Evolutionary conservation across 2,329 filamentous ascomycete genomes (phyloP).

Genomic region (Hansfordia pulvinata): DNA sequence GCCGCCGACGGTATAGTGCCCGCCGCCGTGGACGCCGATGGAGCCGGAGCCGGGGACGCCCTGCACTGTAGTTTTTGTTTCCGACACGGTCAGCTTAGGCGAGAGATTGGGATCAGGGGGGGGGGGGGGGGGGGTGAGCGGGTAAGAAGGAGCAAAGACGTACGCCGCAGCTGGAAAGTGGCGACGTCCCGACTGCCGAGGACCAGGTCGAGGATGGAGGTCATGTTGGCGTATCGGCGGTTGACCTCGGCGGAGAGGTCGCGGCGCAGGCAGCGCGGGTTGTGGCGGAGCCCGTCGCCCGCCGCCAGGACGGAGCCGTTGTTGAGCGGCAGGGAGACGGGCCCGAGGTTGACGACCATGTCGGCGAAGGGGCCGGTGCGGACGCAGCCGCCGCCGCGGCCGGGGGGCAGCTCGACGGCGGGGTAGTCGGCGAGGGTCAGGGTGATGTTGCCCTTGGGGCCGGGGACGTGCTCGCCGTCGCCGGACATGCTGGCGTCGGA

Average conservation of each 20-base stretch:
- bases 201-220: conserved; percentile 13
- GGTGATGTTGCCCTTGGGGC: conserved; percentile 14
- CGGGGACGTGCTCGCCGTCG: conserved; percentile 10
- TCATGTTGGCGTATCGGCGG: conserved; percentile 16
- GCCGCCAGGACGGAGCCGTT: conserved; percentile 7
- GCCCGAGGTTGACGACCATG: conserved; percentile 25
- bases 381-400: conserved; percentile 41
- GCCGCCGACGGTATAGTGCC: conserved; percentile 19
- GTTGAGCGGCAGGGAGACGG: conserved; percentile 16
- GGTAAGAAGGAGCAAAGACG: too few relatives aligned
- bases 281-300: conserved; percentile 17
- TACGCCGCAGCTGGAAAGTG: too few relatives aligned
- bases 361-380: conserved; percentile 32
- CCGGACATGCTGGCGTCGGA: conserved; percentile 20
- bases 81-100: too few relatives aligned
- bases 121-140: too few relatives aligned
- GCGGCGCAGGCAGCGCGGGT: conserved; percentile 19
- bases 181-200: too few relatives aligned
- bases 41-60: conserved; percentile 15
- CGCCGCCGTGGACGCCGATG: conserved; percentile 17
- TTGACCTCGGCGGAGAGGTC: conserved; percentile 16
- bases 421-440: conserved; percentile 19
- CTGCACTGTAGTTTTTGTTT: conserved; percentile 20
- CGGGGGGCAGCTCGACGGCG: conserved; percentile 23
- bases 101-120: too few relatives aligned